These are phyloP conservation scores for Backusella tarrabulga DNA, from an alignment of 192 early-diverging fungal species.

Conservation along the genomic window DNA sequence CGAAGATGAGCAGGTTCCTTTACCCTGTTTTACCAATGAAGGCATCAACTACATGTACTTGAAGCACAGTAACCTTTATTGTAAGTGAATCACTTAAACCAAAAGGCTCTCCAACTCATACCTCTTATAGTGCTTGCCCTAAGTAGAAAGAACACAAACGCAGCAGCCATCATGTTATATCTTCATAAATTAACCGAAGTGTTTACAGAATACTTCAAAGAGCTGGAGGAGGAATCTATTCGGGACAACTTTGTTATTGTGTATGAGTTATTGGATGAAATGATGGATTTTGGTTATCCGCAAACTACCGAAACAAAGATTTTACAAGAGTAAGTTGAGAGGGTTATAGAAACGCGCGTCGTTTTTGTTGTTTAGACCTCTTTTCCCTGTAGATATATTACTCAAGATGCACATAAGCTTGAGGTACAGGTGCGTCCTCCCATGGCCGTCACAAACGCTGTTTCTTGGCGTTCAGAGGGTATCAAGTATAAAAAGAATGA, in stretches of 20 bases:
- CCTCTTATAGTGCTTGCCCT: conserved; percentile 72
- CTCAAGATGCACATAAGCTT: conserved; percentile 94
- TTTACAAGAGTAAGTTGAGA: conserved; percentile 60
- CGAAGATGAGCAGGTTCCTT: conserved; percentile 89
- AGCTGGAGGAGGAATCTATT: conserved; percentile 87
- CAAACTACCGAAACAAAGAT: conserved; percentile 90
- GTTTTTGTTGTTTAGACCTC: not conserved
- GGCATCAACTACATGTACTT: conserved; percentile 96
- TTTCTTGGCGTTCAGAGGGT: conserved; percentile 71
- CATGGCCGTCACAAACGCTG: conserved; percentile 74
- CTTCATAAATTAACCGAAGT: conserved; percentile 93
- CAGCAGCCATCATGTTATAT: conserved; percentile 92
- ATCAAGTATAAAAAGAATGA: conserved; percentile 76
- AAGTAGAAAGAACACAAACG: conserved; percentile 97
- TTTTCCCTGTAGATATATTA: conserved; percentile 71
- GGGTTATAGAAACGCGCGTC: not conserved
- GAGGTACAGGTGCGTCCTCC: conserved; percentile 89
- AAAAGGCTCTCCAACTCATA: no score
- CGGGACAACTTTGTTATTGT: conserved; percentile 91
- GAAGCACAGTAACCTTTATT: conserved; percentile 92
- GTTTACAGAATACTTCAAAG: conserved; percentile 92
- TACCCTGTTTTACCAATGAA: conserved; percentile 92
- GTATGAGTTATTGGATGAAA: conserved; percentile 88
- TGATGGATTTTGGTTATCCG: conserved; percentile 92
- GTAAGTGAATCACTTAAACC: conserved; percentile 45